A percentile compares a stretch with the other conserved stretches of the same genome.
Conservation (phyloP, 2,329 filamentous ascomycete genomes). For the Pseudogymnoascus sp. region DNA sequence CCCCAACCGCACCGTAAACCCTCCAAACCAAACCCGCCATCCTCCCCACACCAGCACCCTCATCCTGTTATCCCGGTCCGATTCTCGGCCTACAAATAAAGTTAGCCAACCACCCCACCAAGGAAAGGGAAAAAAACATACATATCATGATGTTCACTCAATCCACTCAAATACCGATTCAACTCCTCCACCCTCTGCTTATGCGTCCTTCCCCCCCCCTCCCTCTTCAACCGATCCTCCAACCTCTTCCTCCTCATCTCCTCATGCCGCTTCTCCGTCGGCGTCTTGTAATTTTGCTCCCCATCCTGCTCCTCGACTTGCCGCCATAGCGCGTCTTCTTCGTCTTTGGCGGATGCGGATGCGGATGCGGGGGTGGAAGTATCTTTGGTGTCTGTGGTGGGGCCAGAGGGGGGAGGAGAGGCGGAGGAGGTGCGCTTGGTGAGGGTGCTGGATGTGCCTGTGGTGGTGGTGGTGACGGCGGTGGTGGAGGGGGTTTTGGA, state of each 20-base stretch:
- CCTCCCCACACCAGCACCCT: not conserved
- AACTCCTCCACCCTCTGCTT: slow-evolving; percentile 94
- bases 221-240: slow-evolving; percentile 60
- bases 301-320: slow-evolving; percentile 24
- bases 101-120: slow-evolving; percentile 6
- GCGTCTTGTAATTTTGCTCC: slow-evolving; percentile 56
- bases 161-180: slow-evolving; percentile 81
- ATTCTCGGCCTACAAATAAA: slow-evolving; percentile 37
- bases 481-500: not conserved
- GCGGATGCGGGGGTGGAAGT: slow-evolving; percentile 31
- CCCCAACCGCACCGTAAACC: not conserved
- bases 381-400: slow-evolving; percentile 28
- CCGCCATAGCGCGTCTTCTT: slow-evolving; percentile 35
- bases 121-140: slow-evolving; percentile 28
- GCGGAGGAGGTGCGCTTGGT: not conserved
- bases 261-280: slow-evolving; percentile 71
- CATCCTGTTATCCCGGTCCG: slow-evolving; percentile 42
- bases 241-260: slow-evolving; percentile 74
- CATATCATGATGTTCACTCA: slow-evolving; percentile 99
- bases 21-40: no score
- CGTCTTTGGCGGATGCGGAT: slow-evolving; percentile 36
- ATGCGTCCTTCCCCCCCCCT: slow-evolving; percentile 74
- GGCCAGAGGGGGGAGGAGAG: not conserved
- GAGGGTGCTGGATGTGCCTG: slow-evolving; percentile 1
- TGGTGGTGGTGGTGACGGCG: not conserved